phyloP scores from a whole-genome alignment of 176 grass and related monocot species.

The Areca catechu region DNA sequence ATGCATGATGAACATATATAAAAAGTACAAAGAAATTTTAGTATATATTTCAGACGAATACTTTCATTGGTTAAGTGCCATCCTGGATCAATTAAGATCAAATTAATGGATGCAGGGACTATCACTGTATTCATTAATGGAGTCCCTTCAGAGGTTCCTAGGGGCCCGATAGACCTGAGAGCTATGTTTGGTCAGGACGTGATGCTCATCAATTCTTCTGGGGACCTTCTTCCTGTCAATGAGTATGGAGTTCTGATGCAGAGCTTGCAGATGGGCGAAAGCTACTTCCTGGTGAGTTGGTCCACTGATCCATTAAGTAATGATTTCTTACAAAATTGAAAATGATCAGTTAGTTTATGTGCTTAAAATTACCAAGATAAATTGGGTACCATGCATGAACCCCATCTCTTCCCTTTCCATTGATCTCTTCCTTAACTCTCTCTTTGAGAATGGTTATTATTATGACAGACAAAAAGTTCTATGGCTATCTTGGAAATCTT shows the following conservation, averaged over 20 bases:
- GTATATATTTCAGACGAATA: no score
- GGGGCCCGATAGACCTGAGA: slow-evolving; percentile 70
- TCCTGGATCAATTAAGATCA: no score
- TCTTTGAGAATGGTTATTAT: no score
- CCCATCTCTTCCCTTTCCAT: slow-evolving; percentile 4
- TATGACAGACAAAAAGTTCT: no score
- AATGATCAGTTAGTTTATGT: no score
- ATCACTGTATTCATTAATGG: slow-evolving; percentile 99
- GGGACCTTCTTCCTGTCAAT: slow-evolving; percentile 73
- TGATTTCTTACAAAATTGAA: neutral
- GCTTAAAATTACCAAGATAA: no score
- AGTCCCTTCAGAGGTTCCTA: slow-evolving; percentile 62
- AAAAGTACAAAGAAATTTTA: no score
- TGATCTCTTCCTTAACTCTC: neutral
- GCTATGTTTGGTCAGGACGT: slow-evolving; percentile 80
- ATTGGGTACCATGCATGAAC: no score
- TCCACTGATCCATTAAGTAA: neutral
- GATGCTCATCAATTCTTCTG: slow-evolving; percentile 66
- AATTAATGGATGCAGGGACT: slow-evolving; percentile 45
- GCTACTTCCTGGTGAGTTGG: slow-evolving; percentile 73
- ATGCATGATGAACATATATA: no score
- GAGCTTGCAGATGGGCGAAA: slow-evolving; percentile 88
- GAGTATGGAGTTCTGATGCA: slow-evolving; percentile 72
- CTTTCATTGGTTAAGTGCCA: no score
- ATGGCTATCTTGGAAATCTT: no score